These are phyloP conservation scores for Rhodotorula sp. DNA, from an alignment of 1,284 basidiomycete genomes.

Conservation along the genomic window DNA sequence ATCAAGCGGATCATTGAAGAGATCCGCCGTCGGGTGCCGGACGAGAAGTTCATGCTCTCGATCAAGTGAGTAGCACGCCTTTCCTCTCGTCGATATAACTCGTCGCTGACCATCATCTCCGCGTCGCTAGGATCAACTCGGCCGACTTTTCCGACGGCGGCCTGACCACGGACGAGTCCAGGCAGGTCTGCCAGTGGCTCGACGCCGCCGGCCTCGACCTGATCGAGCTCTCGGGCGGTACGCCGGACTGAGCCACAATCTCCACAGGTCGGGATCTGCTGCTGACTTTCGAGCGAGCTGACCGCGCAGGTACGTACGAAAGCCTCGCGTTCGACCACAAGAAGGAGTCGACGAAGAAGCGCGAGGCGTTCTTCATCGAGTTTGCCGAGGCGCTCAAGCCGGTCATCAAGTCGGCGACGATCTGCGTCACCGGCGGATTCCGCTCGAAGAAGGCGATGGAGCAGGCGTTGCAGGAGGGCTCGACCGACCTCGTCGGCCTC, in stretches of 20 bases:
- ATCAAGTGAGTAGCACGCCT: slow-evolving; percentile 50
- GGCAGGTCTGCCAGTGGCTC: slow-evolving; percentile 52
- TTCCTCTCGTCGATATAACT: not conserved
- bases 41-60: slow-evolving; percentile 52
- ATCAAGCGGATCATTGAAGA: slow-evolving; percentile 49
- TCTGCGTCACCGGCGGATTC: slow-evolving; percentile 58
- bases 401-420: slow-evolving; percentile 48
- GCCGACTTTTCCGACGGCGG: slow-evolving; percentile 52
- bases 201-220: slow-evolving; percentile 56
- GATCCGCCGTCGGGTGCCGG: slow-evolving; percentile 48
- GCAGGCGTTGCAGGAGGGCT: slow-evolving; percentile 41
- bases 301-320: slow-evolving; percentile 4
- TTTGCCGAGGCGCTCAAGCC: slow-evolving; percentile 54
- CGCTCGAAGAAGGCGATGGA: slow-evolving; percentile 53
- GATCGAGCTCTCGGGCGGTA: slow-evolving; percentile 56
- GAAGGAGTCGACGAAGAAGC: slow-evolving; percentile 48
- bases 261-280: not conserved
- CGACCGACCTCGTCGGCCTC: slow-evolving; percentile 52
- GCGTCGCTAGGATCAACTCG: slow-evolving; percentile 33
- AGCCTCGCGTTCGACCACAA: slow-evolving; percentile 43
- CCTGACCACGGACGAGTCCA: slow-evolving; percentile 53
- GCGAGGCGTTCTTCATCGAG: slow-evolving; percentile 52
- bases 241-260: slow-evolving; percentile 48
- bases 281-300: too few relatives aligned
- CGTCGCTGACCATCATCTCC: not conserved